Evolutionary conservation across 129 eudicot species (phyloP), one percentile per base, ranked within the genome.

Genomic region (Escallonia herrerae): DNA sequence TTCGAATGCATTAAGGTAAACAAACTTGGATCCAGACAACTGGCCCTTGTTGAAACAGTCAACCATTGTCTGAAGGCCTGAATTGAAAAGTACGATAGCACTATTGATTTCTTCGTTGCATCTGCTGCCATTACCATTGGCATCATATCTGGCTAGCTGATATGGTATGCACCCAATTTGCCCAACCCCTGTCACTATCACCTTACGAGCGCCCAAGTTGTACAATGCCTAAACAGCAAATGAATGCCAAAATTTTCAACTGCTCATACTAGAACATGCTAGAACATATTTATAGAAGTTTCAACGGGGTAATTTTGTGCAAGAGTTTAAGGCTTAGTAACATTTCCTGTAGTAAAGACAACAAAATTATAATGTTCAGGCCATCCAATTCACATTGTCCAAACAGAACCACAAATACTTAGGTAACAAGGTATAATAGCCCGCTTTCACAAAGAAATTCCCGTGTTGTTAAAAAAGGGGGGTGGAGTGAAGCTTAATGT

Each of bases 91-190:
- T 7, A 9, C 5, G 42, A 91, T 81, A 13, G 90, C 95, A 48
- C 64, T 77, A 72, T 91, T 91, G 61, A 84, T 83, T 15, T 81
- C 87, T 66, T 87, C 97, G 33, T 91, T 87, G 69, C 96, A 91
- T 41, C 73, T 70, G 77, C 65, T 75, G n/a, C n/a, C 33, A 22
- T 22, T 75, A 62, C 87, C 74, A 22, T 60, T 76, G 7, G 84
- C 85, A 63, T 74, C 67, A 40, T 79, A 79, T 40, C 97, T 76
- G 7, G 97, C 97, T 45, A 91, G 86, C 80, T 91, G 63, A 78
- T 91, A 91, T 0, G 97, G 97, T 74, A 91, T 85, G 89, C 97
- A 91, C 55, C 97, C 97, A 14, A 91, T 87, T 74, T 85, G 88
- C 12, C 97, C 97, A 8, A 91, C 82, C 0, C 63, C 88, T 0